Evolutionary conservation across 2,329 filamentous ascomycete species (phyloP).

Genomic region (Fusarium zealandicum): DNA sequence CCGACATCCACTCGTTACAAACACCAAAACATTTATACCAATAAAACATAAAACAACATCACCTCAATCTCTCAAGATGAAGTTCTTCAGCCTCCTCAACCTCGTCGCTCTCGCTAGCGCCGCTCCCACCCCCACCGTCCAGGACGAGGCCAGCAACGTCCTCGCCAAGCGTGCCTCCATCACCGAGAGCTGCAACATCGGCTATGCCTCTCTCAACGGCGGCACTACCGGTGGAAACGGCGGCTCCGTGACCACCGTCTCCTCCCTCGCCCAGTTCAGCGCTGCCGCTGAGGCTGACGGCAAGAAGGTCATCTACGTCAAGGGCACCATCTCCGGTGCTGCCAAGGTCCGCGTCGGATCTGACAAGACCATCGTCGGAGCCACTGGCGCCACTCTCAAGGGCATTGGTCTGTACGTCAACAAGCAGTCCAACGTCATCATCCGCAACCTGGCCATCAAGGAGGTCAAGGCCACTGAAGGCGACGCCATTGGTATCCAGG

Average conservation of each 20-base stretch:
- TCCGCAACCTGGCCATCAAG: conserved; percentile 67
- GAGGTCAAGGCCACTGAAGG: conserved; percentile 62
- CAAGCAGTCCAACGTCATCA: conserved; percentile 63
- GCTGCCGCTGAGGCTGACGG: conserved; percentile 55
- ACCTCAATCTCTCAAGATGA: conserved; percentile 38
- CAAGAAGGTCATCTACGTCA: conserved; percentile 52
- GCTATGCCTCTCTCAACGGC: conserved; percentile 47
- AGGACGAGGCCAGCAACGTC: conserved; percentile 37
- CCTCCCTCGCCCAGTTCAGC: conserved; percentile 54
- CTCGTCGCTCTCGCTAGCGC: conserved; percentile 44
- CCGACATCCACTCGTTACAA: conserved; percentile 31
- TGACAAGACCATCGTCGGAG: conserved; percentile 57
- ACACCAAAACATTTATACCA: background rate
- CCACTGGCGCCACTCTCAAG: conserved; percentile 47
- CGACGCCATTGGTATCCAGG: conserved; percentile 67
- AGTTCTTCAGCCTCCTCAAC: conserved; percentile 44
- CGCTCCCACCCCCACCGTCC: conserved; percentile 42
- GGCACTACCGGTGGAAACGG: conserved; percentile 60
- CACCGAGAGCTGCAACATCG: conserved; percentile 47
- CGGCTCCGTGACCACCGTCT: conserved; percentile 55
- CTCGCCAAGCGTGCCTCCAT: conserved; percentile 47
- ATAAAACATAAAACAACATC: background rate
- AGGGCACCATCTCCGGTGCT: conserved; percentile 50
- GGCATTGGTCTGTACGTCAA: conserved; percentile 62
- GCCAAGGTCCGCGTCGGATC: conserved; percentile 52